Percentiles rank a stretch among this genome's conserved stretches.
These are phyloP conservation scores for Paxillus ammoniavirescens DNA, from an alignment of 768 basidiomycete species.

Conservation along the genomic window DNA sequence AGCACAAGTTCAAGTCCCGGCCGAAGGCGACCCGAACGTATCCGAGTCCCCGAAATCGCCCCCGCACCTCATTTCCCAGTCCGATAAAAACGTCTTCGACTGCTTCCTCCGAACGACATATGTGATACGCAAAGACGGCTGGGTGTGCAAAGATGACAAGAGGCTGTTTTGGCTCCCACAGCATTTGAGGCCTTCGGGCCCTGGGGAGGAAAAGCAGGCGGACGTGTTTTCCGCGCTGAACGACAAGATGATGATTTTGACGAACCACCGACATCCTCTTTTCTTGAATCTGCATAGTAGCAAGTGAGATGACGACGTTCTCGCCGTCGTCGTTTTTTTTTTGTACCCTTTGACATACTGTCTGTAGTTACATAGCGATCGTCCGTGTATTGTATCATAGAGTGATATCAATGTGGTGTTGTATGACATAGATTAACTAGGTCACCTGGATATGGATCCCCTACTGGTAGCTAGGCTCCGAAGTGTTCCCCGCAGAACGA, in stretches of 20 bases:
- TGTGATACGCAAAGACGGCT: conserved; percentile 9
- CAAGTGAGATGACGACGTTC: neutral
- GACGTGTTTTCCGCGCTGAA: neutral
- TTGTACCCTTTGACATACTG: too few relatives aligned
- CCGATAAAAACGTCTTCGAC: conserved; percentile 3
- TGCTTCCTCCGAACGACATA: conserved; percentile 2
- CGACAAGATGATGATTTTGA: conserved; percentile 7
- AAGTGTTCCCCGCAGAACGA: too few relatives aligned
- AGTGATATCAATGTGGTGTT: too few relatives aligned
- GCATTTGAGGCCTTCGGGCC: conserved; percentile 7
- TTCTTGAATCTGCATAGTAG: conserved; percentile 3
- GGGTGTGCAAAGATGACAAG: conserved; percentile 8
- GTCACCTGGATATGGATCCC: too few relatives aligned
- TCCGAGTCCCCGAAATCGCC: neutral
- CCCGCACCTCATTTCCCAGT: conserved; percentile 6
- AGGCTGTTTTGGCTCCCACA: conserved; percentile 12
- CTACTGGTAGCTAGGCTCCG: too few relatives aligned
- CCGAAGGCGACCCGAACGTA: neutral
- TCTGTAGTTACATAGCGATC: too few relatives aligned
- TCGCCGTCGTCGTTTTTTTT: too few relatives aligned
- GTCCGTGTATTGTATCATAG: too few relatives aligned
- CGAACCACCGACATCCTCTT: conserved; percentile 1
- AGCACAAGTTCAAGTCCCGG: too few relatives aligned
- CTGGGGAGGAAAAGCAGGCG: neutral
- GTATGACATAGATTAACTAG: too few relatives aligned